phyloP scores from a whole-genome alignment of 495 filamentous ascomycete genomes.

The Apiosordaria backusii region DNA sequence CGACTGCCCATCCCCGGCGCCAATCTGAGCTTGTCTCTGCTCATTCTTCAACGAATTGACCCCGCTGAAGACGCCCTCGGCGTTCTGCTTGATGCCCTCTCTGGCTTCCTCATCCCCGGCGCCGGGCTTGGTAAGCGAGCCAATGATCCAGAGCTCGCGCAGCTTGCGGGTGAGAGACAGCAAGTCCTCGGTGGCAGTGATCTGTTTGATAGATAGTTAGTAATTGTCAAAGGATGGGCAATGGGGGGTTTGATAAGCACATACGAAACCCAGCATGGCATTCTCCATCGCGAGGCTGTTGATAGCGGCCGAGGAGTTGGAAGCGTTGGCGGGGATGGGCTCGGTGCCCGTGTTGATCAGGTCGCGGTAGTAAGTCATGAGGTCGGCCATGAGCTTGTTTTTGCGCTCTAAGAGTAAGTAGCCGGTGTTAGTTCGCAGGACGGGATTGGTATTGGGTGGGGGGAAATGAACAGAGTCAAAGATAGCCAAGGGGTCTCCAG shows the following conservation, averaged over 20 bases:
- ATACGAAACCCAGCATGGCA: constrained; percentile 29
- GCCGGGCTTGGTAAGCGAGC: constrained; percentile 36
- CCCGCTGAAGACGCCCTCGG: background rate
- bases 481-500: too few species aligned
- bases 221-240: background rate
- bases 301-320: constrained; percentile 35
- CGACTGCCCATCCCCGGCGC: background rate
- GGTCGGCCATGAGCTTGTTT: constrained; percentile 38
- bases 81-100: background rate
- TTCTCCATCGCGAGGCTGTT: constrained; percentile 40
- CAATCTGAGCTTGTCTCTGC: background rate
- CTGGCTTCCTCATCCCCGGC: constrained; percentile 29
- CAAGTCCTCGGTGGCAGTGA: constrained; percentile 36
- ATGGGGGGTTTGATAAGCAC: constrained; percentile 1
- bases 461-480: background rate
- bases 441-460: background rate
- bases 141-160: constrained; percentile 43
- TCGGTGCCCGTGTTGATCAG: constrained; percentile 33
- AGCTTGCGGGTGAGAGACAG: constrained; percentile 40
- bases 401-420: constrained; percentile 30
- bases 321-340: constrained; percentile 24
- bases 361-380: constrained; percentile 37
- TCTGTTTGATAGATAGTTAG: constrained; percentile 21
- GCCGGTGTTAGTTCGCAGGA: background rate
- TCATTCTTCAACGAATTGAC: background rate